Evolutionary conservation across 2,329 filamentous ascomycete genomes (phyloP), one percentile per base, ranked within the genome.

Genomic region (Fusarium dimerum): DNA sequence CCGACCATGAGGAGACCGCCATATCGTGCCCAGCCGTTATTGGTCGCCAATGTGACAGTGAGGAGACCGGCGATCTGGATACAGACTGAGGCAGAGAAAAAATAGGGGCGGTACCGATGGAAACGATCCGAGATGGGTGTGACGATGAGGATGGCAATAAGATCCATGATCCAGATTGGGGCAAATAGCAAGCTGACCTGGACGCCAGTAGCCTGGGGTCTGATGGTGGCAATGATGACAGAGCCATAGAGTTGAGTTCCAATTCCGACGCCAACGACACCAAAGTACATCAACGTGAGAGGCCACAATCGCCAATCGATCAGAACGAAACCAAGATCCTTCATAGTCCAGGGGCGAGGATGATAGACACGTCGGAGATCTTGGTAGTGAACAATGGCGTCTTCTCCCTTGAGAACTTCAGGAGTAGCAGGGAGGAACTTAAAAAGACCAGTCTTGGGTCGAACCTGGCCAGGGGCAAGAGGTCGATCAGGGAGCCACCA

Each of bases 401-500:
- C 92, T 52, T 89, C 83, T 2, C 90, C 90, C 0, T 74, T 84
- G 47, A 96, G 77, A 0, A 86, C 90, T 42, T 92, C 90, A 5
- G 82, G 82, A 38, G 84, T 83, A 20, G 77, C 66, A 0, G 92
- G 92, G 5, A 95, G 69, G 77, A 82, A 92, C 50, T 78, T 84
- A 57, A 81, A 73, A 65, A 84, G 76, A 43, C 80, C 77, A 6
- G 71, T 78, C 18, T 73, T 73, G 36, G 75, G 63, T 12, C 81
- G 76, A 47, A 73, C 69, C 68, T 88, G 75, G n/a, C 88, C 90
- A 0, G 91, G 91, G 0, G 86, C 79, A 3, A 88, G 74, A 4
- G 92, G 92, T 3, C 92, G 84, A 63, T 96, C 91, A 0, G 92
- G 92, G 9, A 96, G 80, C 92, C 92, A 96, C 90, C 90, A 96